Evolutionary conservation across 2,329 filamentous ascomycete species (phyloP), one percentile per base, ranked within the genome.

Genomic region (Epichloe elymi): DNA sequence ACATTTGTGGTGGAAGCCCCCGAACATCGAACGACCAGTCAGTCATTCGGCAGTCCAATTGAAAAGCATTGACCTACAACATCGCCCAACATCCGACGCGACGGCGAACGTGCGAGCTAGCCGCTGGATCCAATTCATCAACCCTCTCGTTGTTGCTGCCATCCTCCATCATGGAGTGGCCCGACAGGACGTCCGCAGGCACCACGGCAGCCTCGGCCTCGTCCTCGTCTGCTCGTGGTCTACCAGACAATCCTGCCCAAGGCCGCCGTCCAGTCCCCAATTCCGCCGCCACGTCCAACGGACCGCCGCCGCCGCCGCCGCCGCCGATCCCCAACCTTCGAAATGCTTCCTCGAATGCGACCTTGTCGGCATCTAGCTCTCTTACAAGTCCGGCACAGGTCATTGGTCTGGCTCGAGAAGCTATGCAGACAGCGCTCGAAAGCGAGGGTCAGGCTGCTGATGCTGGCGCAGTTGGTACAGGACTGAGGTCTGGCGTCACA

Each of bases 401-500:
- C 55, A 78, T 87, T 48, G 71, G 72, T 51, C 72, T 86, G 46
- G 81, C 80, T 37, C 76, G 76, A 57, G 79, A 85, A 59, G 81
- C 82, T 43, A 84, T 88, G 76, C 75, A 76, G 55, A 75, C 74
- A 59, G 83, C 84, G 50, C 70, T 84, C 52, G 75, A 82, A 58
- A 83, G 83, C 62, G 82, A 84, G 59, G 78, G 72, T 47, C 81
- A 85, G 63, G 77, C 74, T 6, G 77, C 78, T 49, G 79, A 82
- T 56, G 76, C 75, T 42, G 76, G 74, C 54, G 73, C 75, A 54
- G 73, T 79, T 56, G 80, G 74, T 61, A 80, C 65, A 17, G 79
- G 78, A 43, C 68, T 83, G 45, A 80, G 82, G 61, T 80, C 82
- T 1, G 86, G 86, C 53, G 79, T 88, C 53, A 90, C 86, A 35